Conservation (phyloP, 495 filamentous ascomycete genomes). For the Aspergillus affinis region DNA sequence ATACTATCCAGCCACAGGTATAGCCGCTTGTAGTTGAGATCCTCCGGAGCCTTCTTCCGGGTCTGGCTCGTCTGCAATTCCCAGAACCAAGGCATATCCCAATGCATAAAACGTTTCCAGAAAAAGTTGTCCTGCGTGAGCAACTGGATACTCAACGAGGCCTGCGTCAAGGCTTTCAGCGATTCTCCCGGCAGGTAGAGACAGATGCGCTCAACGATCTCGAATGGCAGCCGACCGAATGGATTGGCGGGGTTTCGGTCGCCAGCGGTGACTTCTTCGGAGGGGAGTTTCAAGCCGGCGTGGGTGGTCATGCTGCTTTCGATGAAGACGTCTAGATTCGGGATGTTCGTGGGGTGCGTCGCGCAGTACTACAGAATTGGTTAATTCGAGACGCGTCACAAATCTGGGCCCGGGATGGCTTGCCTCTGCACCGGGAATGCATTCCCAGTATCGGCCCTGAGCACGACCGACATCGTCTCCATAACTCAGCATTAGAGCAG, state of each 20-base stretch:
- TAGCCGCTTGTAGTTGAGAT: constrained; percentile 20
- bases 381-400: constrained; percentile 1
- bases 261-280: constrained; percentile 3
- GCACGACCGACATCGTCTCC: constrained; percentile 18
- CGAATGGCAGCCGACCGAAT: constrained; percentile 19
- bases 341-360: constrained; percentile 18
- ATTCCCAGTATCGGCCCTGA: constrained; percentile 25
- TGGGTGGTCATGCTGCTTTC: constrained; percentile 11
- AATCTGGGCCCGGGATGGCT: neutral
- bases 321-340: constrained; percentile 10
- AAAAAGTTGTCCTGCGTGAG: constrained; percentile 22
- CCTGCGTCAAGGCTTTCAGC: constrained; percentile 16
- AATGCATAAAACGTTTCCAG: constrained; percentile 20
- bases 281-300: constrained; percentile 3
- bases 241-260: constrained; percentile 16
- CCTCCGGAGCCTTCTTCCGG: neutral
- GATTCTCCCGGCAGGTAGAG: constrained; percentile 18
- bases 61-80: constrained; percentile 7
- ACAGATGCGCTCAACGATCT: constrained; percentile 22
- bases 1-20: constrained; percentile 19
- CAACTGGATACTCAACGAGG: constrained; percentile 18
- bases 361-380: constrained; percentile 19
- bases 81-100: constrained; percentile 27
- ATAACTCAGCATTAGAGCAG: constrained; percentile 17
- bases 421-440: constrained; percentile 24